A percentile compares a stretch with the other conserved stretches of the same genome.
Evolutionary conservation across 176 grass and related monocot genomes (phyloP).

Genomic region (Panicum miliaceum): DNA sequence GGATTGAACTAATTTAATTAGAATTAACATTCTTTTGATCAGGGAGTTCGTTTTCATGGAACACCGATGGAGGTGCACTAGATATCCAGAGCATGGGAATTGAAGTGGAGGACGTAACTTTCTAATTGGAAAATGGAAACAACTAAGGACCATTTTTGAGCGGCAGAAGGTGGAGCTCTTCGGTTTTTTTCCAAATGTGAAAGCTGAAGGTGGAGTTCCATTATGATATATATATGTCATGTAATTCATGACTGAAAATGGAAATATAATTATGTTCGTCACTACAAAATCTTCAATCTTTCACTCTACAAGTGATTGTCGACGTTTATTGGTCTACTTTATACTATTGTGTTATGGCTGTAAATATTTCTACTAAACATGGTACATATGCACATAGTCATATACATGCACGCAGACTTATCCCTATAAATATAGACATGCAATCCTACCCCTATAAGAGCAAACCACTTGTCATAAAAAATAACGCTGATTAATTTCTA

Average conservation of each 20-base stretch:
- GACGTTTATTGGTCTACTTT: no score
- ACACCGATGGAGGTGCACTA: background rate
- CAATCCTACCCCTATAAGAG: no score
- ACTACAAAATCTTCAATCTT: no score
- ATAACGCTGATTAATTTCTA: no score
- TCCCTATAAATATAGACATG: no score
- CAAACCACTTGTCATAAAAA: no score
- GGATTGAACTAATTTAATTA: no score
- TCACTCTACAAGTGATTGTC: no score
- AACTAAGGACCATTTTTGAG: background rate
- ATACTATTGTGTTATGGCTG: no score
- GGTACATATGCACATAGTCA: no score
- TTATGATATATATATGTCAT: background rate
- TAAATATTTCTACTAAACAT: no score
- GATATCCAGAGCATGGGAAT: background rate
- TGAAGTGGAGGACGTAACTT: background rate
- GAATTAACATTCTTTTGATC: background rate
- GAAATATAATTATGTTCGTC: background rate
- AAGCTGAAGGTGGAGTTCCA: background rate
- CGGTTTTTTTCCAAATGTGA: background rate
- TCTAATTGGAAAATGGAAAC: background rate
- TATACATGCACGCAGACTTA: no score
- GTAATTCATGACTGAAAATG: background rate
- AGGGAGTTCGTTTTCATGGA: background rate
- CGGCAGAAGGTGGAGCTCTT: background rate